Percentiles rank a stretch among this genome's conserved stretches.
These are phyloP conservation scores for Acanthamoeba culbertsoni DNA, from an alignment of 208 protist genomes.

Conservation along the genomic window DNA sequence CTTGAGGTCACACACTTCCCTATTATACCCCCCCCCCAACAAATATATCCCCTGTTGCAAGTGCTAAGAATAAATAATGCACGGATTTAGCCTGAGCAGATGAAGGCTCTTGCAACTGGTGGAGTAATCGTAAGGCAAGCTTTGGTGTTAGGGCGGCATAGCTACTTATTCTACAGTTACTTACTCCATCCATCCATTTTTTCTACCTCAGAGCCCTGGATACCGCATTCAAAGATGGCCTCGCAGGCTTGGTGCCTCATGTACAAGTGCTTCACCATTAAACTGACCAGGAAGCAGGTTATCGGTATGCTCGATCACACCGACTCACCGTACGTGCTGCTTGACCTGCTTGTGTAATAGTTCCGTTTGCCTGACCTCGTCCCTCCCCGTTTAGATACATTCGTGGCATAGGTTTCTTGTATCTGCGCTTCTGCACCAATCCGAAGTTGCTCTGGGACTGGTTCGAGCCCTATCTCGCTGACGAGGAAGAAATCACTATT, in stretches of 20 bases:
- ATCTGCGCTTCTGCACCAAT: slow-evolving; percentile 63
- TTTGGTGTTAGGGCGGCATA: too few relatives aligned
- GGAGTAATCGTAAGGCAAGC: too few relatives aligned
- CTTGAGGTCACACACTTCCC: not conserved
- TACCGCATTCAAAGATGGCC: slow-evolving; percentile 70
- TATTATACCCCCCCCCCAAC: not conserved
- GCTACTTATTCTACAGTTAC: too few relatives aligned
- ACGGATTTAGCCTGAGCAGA: too few relatives aligned
- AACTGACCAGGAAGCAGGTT: slow-evolving; percentile 71
- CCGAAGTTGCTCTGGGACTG: slow-evolving; percentile 66
- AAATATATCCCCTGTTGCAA: too few relatives aligned
- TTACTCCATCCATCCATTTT: not conserved
- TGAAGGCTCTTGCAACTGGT: too few relatives aligned
- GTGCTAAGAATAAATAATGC: too few relatives aligned
- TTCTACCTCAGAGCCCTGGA: slow-evolving; percentile 61
- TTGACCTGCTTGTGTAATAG: not conserved
- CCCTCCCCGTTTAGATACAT: slow-evolving; percentile 7
- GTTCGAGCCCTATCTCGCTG: slow-evolving; percentile 63
- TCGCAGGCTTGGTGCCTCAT: slow-evolving; percentile 71
- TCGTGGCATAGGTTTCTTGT: slow-evolving; percentile 68
- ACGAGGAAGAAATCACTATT: slow-evolving; percentile 59
- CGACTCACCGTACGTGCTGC: slow-evolving; percentile 65
- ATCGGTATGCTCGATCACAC: slow-evolving; percentile 55
- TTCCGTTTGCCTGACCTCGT: not conserved
- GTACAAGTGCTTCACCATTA: slow-evolving; percentile 73